Percentiles rank a stretch among this genome's conserved stretches.
Conservation (phyloP, 768 basidiomycete genomes). For the Suillus discolor region DNA sequence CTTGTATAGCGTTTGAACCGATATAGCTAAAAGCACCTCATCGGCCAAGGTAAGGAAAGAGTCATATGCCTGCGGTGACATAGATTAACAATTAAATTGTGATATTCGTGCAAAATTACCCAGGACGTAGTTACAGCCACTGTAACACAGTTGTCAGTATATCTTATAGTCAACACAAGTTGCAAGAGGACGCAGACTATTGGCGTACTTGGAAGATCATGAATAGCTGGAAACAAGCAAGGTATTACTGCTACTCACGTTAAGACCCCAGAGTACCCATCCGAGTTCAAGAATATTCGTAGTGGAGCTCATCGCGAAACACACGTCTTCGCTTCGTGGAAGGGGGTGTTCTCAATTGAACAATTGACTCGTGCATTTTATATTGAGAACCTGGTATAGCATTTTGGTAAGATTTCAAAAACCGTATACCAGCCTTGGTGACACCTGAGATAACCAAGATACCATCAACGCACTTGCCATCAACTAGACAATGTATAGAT, state of each 20-base stretch:
- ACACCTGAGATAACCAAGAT: neutral
- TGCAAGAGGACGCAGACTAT: neutral
- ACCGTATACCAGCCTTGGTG: neutral
- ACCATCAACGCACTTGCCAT: neutral
- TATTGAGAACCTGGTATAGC: neutral
- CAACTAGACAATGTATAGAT: neutral
- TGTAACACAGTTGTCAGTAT: neutral
- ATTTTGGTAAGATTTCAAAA: neutral
- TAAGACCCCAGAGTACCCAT: neutral
- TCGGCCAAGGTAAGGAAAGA: constrained; percentile 3
- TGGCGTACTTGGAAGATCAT: neutral
- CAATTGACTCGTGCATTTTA: neutral
- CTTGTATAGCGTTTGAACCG: neutral
- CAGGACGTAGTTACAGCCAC: constrained; percentile 2
- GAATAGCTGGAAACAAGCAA: neutral
- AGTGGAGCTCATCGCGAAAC: neutral
- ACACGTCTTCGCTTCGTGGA: neutral
- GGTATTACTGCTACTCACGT: neutral
- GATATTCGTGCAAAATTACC: neutral
- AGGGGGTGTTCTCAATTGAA: too few relatives aligned
- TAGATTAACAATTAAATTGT: neutral
- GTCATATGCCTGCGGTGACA: constrained; percentile 4
- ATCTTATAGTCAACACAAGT: neutral
- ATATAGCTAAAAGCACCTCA: neutral
- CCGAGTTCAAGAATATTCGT: neutral